A percentile compares a stretch with the other conserved stretches of the same genome.
Conservation (phyloP, 441 rosid genomes). For the Croton laevigatus region DNA sequence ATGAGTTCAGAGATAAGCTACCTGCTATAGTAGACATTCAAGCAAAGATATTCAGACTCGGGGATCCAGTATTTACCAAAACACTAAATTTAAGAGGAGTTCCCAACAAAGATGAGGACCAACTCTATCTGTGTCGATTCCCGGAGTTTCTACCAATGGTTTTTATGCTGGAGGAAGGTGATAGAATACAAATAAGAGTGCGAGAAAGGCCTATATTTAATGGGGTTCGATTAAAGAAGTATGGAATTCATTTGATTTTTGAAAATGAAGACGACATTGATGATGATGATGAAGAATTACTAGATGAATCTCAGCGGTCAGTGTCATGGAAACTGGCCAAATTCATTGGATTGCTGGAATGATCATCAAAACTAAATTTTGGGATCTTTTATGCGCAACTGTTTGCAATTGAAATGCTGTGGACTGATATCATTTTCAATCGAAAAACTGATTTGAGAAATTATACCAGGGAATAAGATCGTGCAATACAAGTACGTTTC, state of each 20-base stretch:
- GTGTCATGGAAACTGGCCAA: conserved; percentile 34
- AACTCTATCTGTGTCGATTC: conserved; percentile 49
- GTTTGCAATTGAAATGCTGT: too few species aligned
- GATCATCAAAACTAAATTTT: too few species aligned
- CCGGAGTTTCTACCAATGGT: conserved; percentile 33
- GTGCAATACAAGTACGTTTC: too few species aligned
- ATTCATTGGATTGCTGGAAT: neutral
- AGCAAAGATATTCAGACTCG: conserved; percentile 22
- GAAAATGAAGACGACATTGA: conserved; percentile 37
- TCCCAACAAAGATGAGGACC: conserved; percentile 39
- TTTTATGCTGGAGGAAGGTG: conserved; percentile 30
- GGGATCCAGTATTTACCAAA: neutral
- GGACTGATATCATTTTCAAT: too few species aligned
- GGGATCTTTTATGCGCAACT: too few species aligned
- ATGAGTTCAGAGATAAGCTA: conserved; percentile 28
- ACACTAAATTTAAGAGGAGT: conserved; percentile 42
- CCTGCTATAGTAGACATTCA: conserved; percentile 35
- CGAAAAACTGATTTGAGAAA: too few species aligned
- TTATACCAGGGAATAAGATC: too few species aligned
- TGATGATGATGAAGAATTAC: conserved; percentile 27
- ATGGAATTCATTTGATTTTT: conserved; percentile 32
- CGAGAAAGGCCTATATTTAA: conserved; percentile 6
- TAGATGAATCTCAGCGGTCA: conserved; percentile 25
- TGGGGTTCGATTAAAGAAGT: conserved; percentile 33
- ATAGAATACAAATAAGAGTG: conserved; percentile 19